Evolutionary conservation across 176 grass and related monocot species (phyloP), one percentile per base, ranked within the genome.

Genomic region (Metroxylon sagu): DNA sequence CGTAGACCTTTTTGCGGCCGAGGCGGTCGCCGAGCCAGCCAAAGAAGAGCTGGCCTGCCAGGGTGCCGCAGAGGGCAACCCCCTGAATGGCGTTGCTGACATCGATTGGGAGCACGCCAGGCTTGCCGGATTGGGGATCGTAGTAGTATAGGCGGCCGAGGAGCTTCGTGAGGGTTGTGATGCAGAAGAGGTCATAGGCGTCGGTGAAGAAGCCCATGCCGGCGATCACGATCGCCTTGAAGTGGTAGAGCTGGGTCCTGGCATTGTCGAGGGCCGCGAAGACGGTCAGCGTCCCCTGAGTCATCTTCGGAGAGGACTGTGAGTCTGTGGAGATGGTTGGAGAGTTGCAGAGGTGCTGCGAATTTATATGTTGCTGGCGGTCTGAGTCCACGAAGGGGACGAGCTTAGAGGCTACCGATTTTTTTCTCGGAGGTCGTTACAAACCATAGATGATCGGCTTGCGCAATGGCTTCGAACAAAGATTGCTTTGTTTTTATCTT

Each of bases 171-270:
- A 95, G 79, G 35, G 85, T 63, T 19, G 81, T 85, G 69, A 95
- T 88, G 70, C 74, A 85, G 79, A 95, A 95, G 62, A 95, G 85
- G 67, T 95, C 89, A 59, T 95, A 95, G 17, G 85, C 85, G 52
- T 95, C 89, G 0, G 89, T 95, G 75, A 95, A 89, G 79, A 95
- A 95, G 43, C 89, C 89, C 89, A 95, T 95, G 17, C 89, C 89
- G n/a, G 89, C 85, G 5, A 95, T 61, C 8, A 95, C 73, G 76
- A 95, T 89, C 14, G 85, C 81, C 58, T 77, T 77, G 65, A 95
- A 89, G 62, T 95, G 89, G 65, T 89, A 89, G 69, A 61, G 74
- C 61, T 95, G 89, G 50, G 84, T 95, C 84, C 82, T 87, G 14
- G 89, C 89, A 10, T 25, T 58, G 79, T 95, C 89, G 25, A 95